Conservation (phyloP, 2,329 filamentous ascomycete species). For the Botrytis paeoniae region DNA sequence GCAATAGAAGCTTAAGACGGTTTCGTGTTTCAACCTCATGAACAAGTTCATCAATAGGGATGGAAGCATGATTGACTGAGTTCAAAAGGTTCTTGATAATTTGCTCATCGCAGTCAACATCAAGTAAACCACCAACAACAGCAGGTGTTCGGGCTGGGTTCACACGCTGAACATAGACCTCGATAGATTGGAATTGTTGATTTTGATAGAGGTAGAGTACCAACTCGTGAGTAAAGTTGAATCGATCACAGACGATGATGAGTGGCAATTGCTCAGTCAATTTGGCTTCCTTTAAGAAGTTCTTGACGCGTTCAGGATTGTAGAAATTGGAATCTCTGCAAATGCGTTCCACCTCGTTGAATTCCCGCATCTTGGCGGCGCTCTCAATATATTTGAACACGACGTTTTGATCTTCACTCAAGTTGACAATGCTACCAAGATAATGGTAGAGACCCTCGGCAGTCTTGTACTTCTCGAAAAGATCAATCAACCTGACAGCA, state of each 20-base stretch:
- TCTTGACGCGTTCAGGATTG: conserved; percentile 63
- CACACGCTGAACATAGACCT: conserved; percentile 95
- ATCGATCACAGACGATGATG: conserved; percentile 98
- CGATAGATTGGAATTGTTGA: conserved; percentile 98
- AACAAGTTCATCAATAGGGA: conserved; percentile 93
- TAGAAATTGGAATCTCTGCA: conserved; percentile 65
- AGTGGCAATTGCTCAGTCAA: conserved; percentile 89
- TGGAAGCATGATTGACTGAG: conserved; percentile 78
- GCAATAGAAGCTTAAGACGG: conserved; percentile 88
- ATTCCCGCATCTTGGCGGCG: conserved; percentile 87
- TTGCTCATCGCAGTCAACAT: conserved; percentile 94
- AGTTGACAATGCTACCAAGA: conserved; percentile 94
- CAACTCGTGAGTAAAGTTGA: conserved; percentile 96
- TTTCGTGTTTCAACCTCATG: conserved; percentile 94
- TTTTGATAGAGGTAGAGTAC: conserved; percentile 98
- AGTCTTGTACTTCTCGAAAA: conserved; percentile 97
- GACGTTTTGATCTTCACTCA: conserved; percentile 92
- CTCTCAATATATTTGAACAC: conserved; percentile 99
- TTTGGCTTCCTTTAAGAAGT: conserved; percentile 96
- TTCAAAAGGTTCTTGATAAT: conserved; percentile 91
- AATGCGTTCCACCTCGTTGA: conserved; percentile 94
- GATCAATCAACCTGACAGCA: conserved; percentile 80
- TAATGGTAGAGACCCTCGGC: conserved; percentile 98
- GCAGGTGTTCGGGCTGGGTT: conserved; percentile 89
- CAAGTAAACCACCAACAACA: conserved; percentile 87